A percentile compares a stretch with the other conserved stretches of the same genome.
Evolutionary conservation across 345 rosid species (phyloP).

Genomic region (Citrus australasica): DNA sequence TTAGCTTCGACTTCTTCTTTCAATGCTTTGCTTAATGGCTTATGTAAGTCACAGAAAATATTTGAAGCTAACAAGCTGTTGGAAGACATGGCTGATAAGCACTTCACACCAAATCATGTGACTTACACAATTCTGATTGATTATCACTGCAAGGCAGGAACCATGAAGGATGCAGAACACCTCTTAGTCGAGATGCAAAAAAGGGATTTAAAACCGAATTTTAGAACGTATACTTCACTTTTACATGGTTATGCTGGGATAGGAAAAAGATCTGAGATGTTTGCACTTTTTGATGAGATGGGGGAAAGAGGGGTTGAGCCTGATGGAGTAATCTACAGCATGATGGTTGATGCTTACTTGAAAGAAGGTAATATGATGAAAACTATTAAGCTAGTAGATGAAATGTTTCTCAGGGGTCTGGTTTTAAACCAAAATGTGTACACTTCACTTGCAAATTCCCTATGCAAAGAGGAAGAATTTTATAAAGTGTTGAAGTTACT

Average conservation of each 20-base stretch:
- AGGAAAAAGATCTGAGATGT: constrained; percentile 46
- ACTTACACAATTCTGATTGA: constrained; percentile 73
- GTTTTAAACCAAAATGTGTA: constrained; percentile 23
- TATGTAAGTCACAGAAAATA: constrained; percentile 51
- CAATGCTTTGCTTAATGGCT: constrained; percentile 59
- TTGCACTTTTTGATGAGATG: constrained; percentile 58
- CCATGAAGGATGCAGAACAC: constrained; percentile 53
- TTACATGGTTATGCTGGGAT: constrained; percentile 47
- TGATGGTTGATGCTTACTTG: constrained; percentile 47
- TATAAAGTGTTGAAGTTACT: constrained; percentile 24
- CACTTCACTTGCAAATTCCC: constrained; percentile 25
- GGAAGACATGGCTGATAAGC: constrained; percentile 38
- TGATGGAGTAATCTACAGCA: constrained; percentile 49
- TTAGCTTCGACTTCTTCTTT: constrained; percentile 46
- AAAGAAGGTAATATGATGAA: constrained; percentile 51
- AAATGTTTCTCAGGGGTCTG: constrained; percentile 41
- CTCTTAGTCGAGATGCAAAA: constrained; percentile 53
- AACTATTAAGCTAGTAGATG: constrained; percentile 46
- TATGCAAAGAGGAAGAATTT: constrained; percentile 21
- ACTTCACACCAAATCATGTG: constrained; percentile 48
- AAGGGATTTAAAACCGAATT: constrained; percentile 46
- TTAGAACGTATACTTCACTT: constrained; percentile 54
- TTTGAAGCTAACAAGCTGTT: constrained; percentile 36
- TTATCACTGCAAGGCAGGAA: constrained; percentile 55
- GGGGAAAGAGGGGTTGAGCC: constrained; percentile 56